Evolutionary conservation across 2,329 filamentous ascomycete species (phyloP).

Genomic region (Pseudogymnoascus verrucosus): DNA sequence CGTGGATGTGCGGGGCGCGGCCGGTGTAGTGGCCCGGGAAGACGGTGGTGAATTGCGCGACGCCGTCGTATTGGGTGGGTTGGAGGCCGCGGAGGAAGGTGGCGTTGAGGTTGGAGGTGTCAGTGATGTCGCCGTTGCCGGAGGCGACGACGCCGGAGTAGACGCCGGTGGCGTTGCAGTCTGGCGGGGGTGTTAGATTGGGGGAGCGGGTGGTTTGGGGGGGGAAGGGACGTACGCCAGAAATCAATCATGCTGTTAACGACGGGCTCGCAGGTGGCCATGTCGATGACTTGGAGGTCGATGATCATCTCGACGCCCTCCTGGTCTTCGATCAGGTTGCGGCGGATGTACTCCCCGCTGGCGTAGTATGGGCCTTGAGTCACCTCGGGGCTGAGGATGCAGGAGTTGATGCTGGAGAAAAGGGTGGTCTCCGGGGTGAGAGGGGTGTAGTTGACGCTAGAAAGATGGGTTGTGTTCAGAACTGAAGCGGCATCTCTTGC

Average conservation of each 20-base stretch:
- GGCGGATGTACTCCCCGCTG: conserved; percentile 41
- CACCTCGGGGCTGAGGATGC: conserved; percentile 43
- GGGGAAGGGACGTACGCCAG: conserved; percentile 36
- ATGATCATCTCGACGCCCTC: conserved; percentile 40
- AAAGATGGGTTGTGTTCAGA: conserved; percentile 16
- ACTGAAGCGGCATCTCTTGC: conserved; percentile 16
- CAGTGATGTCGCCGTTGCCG: conserved; percentile 35
- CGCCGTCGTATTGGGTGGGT: conserved; percentile 32
- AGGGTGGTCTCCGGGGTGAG: conserved; percentile 30
- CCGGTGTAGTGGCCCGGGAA: conserved; percentile 37
- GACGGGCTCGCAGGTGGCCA: conserved; percentile 44
- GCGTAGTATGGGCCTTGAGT: conserved; percentile 49
- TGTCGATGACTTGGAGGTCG: conserved; percentile 47
- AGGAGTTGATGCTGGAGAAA: conserved; percentile 38
- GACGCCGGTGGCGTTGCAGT: conserved; percentile 37
- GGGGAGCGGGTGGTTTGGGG: neutral
- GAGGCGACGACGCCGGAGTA: conserved; percentile 38
- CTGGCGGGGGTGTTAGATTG: neutral
- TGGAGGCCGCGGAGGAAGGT: conserved; percentile 34
- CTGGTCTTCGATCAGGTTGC: conserved; percentile 40
- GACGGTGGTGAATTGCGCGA: conserved; percentile 33
- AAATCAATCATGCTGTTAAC: conserved; percentile 42
- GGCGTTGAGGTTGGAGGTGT: conserved; percentile 16
- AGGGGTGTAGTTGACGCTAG: conserved; percentile 24
- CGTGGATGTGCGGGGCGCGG: conserved; percentile 40